Conservation (phyloP, 1,284 basidiomycete species). For the Puccinia triticina region DNA sequence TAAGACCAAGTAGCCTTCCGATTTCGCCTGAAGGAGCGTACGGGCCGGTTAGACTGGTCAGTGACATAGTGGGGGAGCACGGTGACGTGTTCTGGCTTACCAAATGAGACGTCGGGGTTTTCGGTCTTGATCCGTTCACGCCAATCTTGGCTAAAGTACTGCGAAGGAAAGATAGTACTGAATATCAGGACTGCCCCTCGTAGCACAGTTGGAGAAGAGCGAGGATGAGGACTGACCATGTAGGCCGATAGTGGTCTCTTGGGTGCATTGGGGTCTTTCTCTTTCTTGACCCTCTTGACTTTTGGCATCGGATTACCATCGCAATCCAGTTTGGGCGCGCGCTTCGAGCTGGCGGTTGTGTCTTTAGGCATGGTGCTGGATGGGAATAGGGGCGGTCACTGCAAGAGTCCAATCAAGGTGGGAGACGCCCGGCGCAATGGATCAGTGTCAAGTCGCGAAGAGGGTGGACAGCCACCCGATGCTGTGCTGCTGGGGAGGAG, state of each 20-base stretch:
- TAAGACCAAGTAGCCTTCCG: constrained; percentile 81
- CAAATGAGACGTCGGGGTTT: constrained; percentile 42
- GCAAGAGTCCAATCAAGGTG: not conserved
- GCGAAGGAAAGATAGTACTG: not conserved
- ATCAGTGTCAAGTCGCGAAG: not conserved
- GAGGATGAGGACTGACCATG: constrained; percentile 25
- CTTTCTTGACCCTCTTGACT: constrained; percentile 27
- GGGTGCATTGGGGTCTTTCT: constrained; percentile 43
- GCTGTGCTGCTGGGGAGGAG: no score
- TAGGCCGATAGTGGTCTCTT: constrained; percentile 46
- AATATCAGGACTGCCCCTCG: not conserved
- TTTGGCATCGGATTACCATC: constrained; percentile 35
- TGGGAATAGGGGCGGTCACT: constrained; percentile 6
- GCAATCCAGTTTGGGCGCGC: constrained; percentile 19
- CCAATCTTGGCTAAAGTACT: constrained; percentile 49
- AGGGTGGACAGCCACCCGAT: not conserved
- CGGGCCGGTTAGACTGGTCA: not conserved
- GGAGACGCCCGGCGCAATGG: not conserved
- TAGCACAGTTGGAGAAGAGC: not conserved
- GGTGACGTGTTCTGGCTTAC: not conserved
- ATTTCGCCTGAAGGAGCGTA: constrained; percentile 66
- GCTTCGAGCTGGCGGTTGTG: constrained; percentile 23
- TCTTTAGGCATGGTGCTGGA: constrained; percentile 43
- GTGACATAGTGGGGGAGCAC: not conserved
- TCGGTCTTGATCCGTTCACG: constrained; percentile 45